Evolutionary conservation across 2,329 filamentous ascomycete genomes (phyloP), one percentile per base, ranked within the genome.

Genomic region (Helotiales sp.): DNA sequence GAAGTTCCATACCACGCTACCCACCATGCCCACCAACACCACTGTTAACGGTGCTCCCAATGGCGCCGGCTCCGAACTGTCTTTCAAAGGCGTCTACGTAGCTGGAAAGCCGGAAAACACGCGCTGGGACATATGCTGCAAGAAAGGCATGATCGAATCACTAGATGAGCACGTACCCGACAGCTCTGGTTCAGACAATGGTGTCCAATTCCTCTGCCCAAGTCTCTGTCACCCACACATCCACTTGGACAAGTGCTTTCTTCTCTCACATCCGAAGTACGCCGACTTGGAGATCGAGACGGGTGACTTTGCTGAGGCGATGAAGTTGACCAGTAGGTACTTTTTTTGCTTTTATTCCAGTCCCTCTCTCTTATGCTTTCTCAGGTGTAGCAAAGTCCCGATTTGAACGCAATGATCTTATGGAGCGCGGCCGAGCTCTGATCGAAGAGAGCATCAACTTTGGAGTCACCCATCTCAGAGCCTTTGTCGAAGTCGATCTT

Each of bases 171-270:
- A 76, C 63, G 67, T 70, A 22, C 59, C 70, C 47, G n/a, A 49
- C 15, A 62, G 62, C 22, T 54, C 63, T 32, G 40, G 37, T 20
- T 22, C 30, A 55, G 26, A 11, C n/a, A 54, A 28, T 15, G 60
- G 11, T 26, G 55, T 24, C 45, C 70, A 66, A 28, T 77, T 87
- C 1, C 72, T 87, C 11, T 78, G 80, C 22, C 87, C 88, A 3
- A 82, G 84, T 8, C 82, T 93, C 2, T 91, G 89, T 71, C 91
- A 93, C 74, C 89, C 90, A 7, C 90, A 93, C 71, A 86, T 93
- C 60, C 91, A 93, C 74, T 82, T 93, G 30, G 91, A 93, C 77
- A 90, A 90, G 74, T 83, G 86, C 45, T 90, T 86, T 71, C 78
- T 90, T 30, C 80, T 90, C 10, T 86, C 82, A 22, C 82, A 87